Base-by-base conservation (phyloP, 2,329 filamentous ascomycete species). In the Knufia fluminis region DNA sequence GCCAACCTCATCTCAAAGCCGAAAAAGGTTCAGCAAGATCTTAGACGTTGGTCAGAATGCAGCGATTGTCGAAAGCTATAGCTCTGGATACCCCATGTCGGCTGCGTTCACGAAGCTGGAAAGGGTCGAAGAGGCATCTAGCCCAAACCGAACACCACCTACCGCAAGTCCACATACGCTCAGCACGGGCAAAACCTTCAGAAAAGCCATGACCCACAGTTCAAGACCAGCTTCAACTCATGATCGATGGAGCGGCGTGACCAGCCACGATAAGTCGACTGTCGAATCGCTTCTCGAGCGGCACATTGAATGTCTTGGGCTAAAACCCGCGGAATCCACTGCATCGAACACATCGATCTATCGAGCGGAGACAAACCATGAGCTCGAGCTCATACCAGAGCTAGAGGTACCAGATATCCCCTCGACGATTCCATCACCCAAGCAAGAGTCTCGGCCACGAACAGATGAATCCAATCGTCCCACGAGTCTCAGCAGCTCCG, bases 11-110 rank as follows among this genome's bases (percentile, higher is more conserved):
- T 62, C 61, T n/a, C 58, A 59, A 28, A 60, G 52, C 40, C 52
- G 57, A 17, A 56, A 58, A 48, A 53, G 59, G 24, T 64, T 62
- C 49, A 62, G 61, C 45, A 59, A 57, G 16, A 63, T 63, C n/a
- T 49, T 64, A n/a, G 57, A 57, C 20, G 49, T 63, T n/a, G 52
- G 58, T 17, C 55, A 59, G 12, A n/a, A 28, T 4, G 9, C 39
- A 40, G 22, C 14, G 10, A 39, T 14, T 4, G 31, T 26, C 23
- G 36, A 40, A 28, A 16, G n/a, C 14, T 46, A 46, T 24, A 24
- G 8, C 10, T 22, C 16, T 4, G 28, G 32, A 19, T 3, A 14
- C 7, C 16, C 16, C 7, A 22, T 38, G 31, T 12, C 3, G 26
- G n/a, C 36, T 24, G 6, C 31, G 9, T 39, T 22, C n/a, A 41